Conservation (phyloP, 2,329 filamentous ascomycete genomes). For the Zymoseptoria crescenta region DNA sequence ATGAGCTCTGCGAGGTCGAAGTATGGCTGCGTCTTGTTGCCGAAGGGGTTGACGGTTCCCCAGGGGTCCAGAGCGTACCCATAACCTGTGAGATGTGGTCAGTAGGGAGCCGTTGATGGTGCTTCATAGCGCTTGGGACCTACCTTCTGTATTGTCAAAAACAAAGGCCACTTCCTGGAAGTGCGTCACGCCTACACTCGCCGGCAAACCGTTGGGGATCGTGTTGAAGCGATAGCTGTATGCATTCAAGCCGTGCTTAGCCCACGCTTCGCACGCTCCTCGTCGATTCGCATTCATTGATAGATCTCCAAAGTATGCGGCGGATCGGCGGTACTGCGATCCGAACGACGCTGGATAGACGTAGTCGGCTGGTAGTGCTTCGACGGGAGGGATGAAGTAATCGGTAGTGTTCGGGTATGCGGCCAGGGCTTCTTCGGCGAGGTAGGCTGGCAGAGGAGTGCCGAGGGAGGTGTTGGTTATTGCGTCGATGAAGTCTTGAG, state of each 20-base stretch:
- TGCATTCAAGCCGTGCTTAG: constrained; percentile 40
- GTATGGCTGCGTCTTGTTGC: constrained; percentile 31
- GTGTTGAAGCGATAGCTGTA: constrained; percentile 60
- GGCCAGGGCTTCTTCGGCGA: constrained; percentile 35
- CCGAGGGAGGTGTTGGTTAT: constrained; percentile 26
- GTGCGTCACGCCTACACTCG: constrained; percentile 43
- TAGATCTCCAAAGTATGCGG: constrained; percentile 49
- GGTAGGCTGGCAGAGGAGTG: constrained; percentile 17
- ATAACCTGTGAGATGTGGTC: constrained; percentile 25
- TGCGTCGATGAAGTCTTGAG: constrained; percentile 42
- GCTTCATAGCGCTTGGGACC: neutral
- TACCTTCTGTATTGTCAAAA: neutral
- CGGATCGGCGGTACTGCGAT: constrained; percentile 46
- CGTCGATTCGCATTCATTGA: constrained; percentile 50
- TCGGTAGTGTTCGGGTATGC: constrained; percentile 48
- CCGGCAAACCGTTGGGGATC: constrained; percentile 38
- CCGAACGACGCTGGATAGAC: constrained; percentile 32
- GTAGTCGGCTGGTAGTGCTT: constrained; percentile 33
- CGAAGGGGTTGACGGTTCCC: constrained; percentile 29
- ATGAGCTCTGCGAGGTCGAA: constrained; percentile 36
- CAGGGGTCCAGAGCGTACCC: constrained; percentile 31
- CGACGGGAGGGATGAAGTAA: constrained; percentile 40
- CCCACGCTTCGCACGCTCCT: constrained; percentile 46
- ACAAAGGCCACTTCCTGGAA: constrained; percentile 45
- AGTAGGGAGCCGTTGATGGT: neutral